Base-by-base conservation (phyloP, 352 stramenopile species). In the Phytophthora palmivora region DNA sequence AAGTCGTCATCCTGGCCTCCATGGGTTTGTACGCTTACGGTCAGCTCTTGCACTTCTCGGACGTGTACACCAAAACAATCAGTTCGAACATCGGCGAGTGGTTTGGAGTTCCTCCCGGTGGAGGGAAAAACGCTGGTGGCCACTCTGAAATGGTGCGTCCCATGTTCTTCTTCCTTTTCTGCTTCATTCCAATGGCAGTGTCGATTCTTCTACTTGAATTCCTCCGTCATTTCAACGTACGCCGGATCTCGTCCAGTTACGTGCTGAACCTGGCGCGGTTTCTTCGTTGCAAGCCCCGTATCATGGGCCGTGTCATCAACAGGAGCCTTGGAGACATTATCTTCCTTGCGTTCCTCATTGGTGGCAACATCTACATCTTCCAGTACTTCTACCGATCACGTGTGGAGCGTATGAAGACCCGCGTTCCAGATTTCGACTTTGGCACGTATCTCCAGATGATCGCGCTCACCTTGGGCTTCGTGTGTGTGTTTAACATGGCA, bases 121-220 rank as follows among this genome's bases (percentile, higher is more conserved):
- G 42, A 37, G 53, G 39, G 26, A 59, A 41, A 18, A 22, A 52
- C 16, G 10, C 21, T 9, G 54, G 41, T 10, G 67, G 65, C n/a
- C 66, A 82, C 57, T 19, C 38, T 0, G 78, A 91, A 50, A 87
- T 91, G 73, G 52, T 81, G 12, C 75, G 74, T 4, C 67, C 70
- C 12, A 88, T 73, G 7, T 89, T 74, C 58, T 78, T 89, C 28
- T 63, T 73, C 34, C 58, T 91, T 10, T 73, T 80, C 21, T 51
- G 41, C 3, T 58, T 81, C 15, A 12, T 87, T 4, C 76, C 82
- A 2, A 28, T 91, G 5, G 11, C 79, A 26, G 62, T 56, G 8
- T 72, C 58, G 6, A 37, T 79, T 11, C 5, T 88, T 21, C 47
- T 88, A 6, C 55, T 83, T 22, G 67, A 84, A 15, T 71, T 66